These are phyloP conservation scores for Wakefieldia striispora DNA, from an alignment of 768 basidiomycete species.

Conservation along the genomic window DNA sequence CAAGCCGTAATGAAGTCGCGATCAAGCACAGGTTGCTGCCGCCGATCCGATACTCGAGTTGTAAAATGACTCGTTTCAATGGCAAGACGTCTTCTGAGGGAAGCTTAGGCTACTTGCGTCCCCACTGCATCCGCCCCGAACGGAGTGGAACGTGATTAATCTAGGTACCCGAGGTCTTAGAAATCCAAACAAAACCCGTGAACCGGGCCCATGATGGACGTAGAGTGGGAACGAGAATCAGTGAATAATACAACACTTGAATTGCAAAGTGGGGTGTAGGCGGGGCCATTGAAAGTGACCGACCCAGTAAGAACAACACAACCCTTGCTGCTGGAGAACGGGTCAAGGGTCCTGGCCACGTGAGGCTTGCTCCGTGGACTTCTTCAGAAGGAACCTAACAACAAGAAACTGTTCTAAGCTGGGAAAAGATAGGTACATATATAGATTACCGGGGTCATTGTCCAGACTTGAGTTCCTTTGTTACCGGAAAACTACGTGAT, in stretches of 20 bases:
- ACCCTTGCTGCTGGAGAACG: not conserved
- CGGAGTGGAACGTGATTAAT: conserved; percentile 14
- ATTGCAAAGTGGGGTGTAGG: not conserved
- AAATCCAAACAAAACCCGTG: not conserved
- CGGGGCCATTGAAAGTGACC: not conserved
- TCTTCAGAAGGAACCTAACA: too few species aligned
- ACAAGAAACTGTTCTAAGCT: not conserved
- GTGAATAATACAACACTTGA: conserved; percentile 3
- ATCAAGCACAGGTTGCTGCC: not conserved
- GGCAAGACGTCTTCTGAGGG: not conserved
- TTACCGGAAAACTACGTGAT: conserved; percentile 4
- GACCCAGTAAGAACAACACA: conserved; percentile 1
- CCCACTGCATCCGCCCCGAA: conserved; percentile 26
- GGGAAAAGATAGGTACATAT: conserved; percentile 5
- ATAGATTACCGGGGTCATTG: conserved; percentile 4
- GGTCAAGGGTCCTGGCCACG: not conserved
- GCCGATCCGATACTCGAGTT: not conserved
- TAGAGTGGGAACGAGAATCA: conserved; percentile 18
- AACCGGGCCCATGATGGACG: conserved; percentile 12
- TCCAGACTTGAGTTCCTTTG: not conserved
- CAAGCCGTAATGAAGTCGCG: too few species aligned
- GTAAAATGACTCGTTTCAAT: not conserved
- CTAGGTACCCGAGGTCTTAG: conserved; percentile 10
- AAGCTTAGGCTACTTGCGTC: conserved; percentile 9
- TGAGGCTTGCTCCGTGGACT: not conserved